Base-by-base conservation (phyloP, 139 green algal species). In the Coccomyxa sp. region DNA sequence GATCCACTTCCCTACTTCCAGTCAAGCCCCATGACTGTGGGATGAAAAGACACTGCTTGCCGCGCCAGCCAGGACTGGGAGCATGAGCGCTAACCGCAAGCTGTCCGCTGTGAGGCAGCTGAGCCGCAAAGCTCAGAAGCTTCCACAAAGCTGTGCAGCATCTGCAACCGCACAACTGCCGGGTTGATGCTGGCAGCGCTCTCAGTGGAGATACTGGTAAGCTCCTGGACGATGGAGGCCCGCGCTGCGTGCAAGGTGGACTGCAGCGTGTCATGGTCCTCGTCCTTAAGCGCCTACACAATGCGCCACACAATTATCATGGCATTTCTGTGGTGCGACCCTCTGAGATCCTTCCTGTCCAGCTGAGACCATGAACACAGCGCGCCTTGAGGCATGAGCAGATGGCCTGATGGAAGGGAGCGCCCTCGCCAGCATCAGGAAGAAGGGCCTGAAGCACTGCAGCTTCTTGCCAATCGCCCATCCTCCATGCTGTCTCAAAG, bases 141-240 rank as follows among this genome's bases (percentile, higher is more conserved):
- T 57, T 90, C 87, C 0, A 75, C 78, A 32, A 96, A 59, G 38
- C 77, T 84, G 23, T 88, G 82, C 86, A 94, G 82, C 88, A 93
- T 90, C 81, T 93, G 87, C 30, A 97, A 86, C 79, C 88, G 85
- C 57, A 95, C 88, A 17, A 97, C 75, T 7, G 88, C 74, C 0
- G 87, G 85, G 86, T 92, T 91, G 9, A 90, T 60, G 21, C 82
- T 82, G 18, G 83, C 86, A 23, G 85, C 82, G 21, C 87, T 92
- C 78, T 93, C 83, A 74, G 86, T 85, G 82, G 83, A 84, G 59
- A 88, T 76, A 15, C 68, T 85, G 17, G 85, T 79, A 45, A 91
- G 66, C 16, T 30, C 28, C 68, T 76, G 28, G 58, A 89, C 76
- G 30, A 88, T 45, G 16, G 38, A 77, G 7, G 75, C 78, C 32